These are phyloP conservation scores for Saccharomycopsis fermentans DNA, from an alignment of 805 yeast genomes.

Conservation along the genomic window DNA sequence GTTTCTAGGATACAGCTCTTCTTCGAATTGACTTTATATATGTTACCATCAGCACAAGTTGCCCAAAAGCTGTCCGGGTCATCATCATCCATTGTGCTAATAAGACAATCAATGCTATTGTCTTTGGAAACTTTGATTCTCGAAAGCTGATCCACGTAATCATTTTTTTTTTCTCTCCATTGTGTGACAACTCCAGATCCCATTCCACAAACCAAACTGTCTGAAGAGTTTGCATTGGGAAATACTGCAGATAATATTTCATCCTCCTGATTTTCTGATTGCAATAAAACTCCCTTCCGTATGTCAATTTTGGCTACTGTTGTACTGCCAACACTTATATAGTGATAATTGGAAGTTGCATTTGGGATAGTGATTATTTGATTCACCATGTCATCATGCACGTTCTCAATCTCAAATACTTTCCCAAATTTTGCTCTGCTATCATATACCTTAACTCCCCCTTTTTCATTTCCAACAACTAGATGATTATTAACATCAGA, in stretches of 20 bases:
- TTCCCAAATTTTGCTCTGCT: constrained; percentile 41
- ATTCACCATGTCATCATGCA: constrained; percentile 73
- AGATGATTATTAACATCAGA: constrained; percentile 33
- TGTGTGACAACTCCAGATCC: constrained; percentile 82
- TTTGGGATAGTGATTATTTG: constrained; percentile 61
- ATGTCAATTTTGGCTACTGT: constrained; percentile 71
- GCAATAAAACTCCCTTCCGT: constrained; percentile 54
- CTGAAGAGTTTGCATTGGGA: constrained; percentile 53
- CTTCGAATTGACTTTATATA: constrained; percentile 57
- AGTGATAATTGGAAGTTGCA: constrained; percentile 61
- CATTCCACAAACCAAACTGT: constrained; percentile 70
- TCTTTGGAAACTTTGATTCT: constrained; percentile 60
- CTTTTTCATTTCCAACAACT: constrained; percentile 57
- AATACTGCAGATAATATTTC: constrained; percentile 72
- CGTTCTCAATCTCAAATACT: constrained; percentile 31
- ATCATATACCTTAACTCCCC: constrained; percentile 55
- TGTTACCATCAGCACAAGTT: constrained; percentile 68
- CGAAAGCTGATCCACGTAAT: constrained; percentile 65
- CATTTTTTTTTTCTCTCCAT: constrained; percentile 70
- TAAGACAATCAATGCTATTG: constrained; percentile 63
- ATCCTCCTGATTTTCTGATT: constrained; percentile 87
- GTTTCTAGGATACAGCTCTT: constrained; percentile 54
- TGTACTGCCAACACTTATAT: constrained; percentile 72
- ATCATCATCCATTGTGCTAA: constrained; percentile 32
- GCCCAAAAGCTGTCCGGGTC: constrained; percentile 50